Evolutionary conservation across 2,329 filamentous ascomycete species (phyloP).

Genomic region (Pseudogymnoascus sp.): DNA sequence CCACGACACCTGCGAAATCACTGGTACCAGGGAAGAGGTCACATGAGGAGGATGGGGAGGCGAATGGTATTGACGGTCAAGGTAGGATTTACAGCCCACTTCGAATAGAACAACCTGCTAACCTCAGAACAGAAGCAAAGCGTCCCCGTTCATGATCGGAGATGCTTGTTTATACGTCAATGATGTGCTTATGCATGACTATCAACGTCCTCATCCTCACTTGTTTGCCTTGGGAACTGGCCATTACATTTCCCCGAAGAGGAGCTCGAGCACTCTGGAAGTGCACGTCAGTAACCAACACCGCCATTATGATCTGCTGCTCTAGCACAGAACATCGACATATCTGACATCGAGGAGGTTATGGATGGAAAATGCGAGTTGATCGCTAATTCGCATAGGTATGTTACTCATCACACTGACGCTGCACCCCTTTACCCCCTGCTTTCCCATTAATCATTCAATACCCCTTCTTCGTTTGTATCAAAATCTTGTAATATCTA

Average conservation of each 20-base stretch:
- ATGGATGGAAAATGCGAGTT: slow-evolving; percentile 6
- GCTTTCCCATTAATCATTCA: slow-evolving; percentile 1
- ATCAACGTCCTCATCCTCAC: slow-evolving; percentile 1
- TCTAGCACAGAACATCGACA: background rate
- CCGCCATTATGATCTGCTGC: background rate
- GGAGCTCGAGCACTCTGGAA: background rate
- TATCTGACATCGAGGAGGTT: background rate
- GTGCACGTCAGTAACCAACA: background rate
- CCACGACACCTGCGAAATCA: background rate
- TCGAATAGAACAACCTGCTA: slow-evolving; percentile 16
- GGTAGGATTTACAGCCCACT: slow-evolving; percentile 20
- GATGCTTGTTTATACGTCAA: slow-evolving; percentile 5
- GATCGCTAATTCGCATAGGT: slow-evolving; percentile 6
- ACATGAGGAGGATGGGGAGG: slow-evolving; percentile 23
- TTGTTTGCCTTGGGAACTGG: background rate
- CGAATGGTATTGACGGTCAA: slow-evolving; percentile 24
- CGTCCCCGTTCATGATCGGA: slow-evolving; percentile 27
- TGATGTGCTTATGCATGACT: background rate
- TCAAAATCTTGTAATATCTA: slow-evolving; percentile 9
- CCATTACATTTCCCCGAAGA: background rate
- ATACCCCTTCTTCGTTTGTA: slow-evolving; percentile 10
- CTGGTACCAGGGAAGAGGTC: slow-evolving; percentile 1
- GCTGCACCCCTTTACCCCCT: background rate
- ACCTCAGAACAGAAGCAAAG: slow-evolving; percentile 27
- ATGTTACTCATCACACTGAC: slow-evolving; percentile 3